A percentile compares a stretch with the other conserved stretches of the same genome.
These are phyloP conservation scores for Thozetella sp. DNA, from an alignment of 495 filamentous ascomycete species.

Conservation along the genomic window DNA sequence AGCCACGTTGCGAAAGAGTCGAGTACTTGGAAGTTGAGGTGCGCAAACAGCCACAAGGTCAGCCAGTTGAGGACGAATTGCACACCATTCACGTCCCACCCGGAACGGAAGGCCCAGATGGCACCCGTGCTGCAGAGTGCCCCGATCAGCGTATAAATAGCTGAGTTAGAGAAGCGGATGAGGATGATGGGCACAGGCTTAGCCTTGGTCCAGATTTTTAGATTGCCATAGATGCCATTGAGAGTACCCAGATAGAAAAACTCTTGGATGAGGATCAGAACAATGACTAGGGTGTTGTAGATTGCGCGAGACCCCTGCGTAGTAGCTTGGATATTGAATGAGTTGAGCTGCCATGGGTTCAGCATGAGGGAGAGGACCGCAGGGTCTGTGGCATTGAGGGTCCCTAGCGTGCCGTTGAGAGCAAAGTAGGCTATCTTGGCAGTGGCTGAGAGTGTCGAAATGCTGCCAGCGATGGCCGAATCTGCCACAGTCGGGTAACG, in stretches of 20 bases:
- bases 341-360: constrained; percentile 39
- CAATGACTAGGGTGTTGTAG: constrained; percentile 54
- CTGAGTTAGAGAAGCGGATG: constrained; percentile 39
- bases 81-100: constrained; percentile 45
- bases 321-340: constrained; percentile 45
- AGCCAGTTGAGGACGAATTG: constrained; percentile 52
- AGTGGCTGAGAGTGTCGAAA: constrained; percentile 30
- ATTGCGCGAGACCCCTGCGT: constrained; percentile 48
- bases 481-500: constrained; percentile 48
- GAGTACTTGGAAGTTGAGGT: constrained; percentile 50
- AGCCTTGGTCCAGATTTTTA: constrained; percentile 41
- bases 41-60: constrained; percentile 51
- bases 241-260: constrained; percentile 54
- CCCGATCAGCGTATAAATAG: constrained; percentile 44
- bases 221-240: constrained; percentile 40
- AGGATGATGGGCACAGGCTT: constrained; percentile 39
- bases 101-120: constrained; percentile 52
- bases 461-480: constrained; percentile 21
- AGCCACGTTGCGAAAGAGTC: constrained; percentile 50
- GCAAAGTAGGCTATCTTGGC: constrained; percentile 36
- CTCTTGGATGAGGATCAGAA: constrained; percentile 50
- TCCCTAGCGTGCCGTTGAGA: constrained; percentile 24
- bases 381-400: constrained; percentile 27
- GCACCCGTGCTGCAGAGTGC: constrained; percentile 44
- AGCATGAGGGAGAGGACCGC: constrained; percentile 35